Evolutionary conservation across 2,329 filamentous ascomycete genomes (phyloP).

Genomic region (Chalaropsis ovoidea): DNA sequence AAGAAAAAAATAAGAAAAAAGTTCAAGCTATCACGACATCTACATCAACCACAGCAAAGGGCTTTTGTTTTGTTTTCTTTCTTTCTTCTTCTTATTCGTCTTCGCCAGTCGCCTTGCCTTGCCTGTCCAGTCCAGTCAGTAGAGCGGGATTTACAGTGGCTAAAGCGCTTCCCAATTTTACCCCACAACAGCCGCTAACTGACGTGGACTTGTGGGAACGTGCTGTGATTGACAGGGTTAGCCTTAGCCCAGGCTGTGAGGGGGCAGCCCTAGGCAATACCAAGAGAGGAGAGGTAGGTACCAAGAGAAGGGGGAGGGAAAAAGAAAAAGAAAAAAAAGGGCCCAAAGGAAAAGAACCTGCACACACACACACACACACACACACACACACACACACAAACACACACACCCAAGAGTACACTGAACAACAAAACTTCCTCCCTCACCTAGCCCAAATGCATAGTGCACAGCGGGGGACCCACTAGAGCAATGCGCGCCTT

Average conservation of each 20-base stretch:
- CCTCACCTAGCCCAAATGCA: neutral
- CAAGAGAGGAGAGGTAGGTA: neutral
- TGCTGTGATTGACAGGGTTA: constrained; percentile 3
- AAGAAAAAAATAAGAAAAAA: too few relatives aligned
- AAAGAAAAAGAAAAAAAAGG: neutral
- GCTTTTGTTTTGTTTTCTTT: too few relatives aligned
- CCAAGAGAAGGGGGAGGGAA: neutral
- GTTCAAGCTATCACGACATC: too few relatives aligned
- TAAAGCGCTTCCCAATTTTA: constrained; percentile 5
- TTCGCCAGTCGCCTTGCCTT: too few relatives aligned
- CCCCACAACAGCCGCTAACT: neutral
- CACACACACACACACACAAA: neutral
- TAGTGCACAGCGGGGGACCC: neutral
- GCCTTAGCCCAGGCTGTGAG: neutral
- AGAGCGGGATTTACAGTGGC: neutral
- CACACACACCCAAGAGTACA: neutral
- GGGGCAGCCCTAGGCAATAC: too few relatives aligned
- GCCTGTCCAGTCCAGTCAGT: too few relatives aligned
- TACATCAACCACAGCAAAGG: too few relatives aligned
- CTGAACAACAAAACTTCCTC: neutral
- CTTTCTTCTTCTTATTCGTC: too few relatives aligned
- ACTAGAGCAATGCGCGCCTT: neutral
- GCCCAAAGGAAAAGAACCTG: neutral
- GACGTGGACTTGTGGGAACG: constrained; percentile 2
- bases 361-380: too few relatives aligned